These are phyloP conservation scores for Priceomyces fermenticarens DNA, from an alignment of 805 yeast genomes.

Conservation along the genomic window DNA sequence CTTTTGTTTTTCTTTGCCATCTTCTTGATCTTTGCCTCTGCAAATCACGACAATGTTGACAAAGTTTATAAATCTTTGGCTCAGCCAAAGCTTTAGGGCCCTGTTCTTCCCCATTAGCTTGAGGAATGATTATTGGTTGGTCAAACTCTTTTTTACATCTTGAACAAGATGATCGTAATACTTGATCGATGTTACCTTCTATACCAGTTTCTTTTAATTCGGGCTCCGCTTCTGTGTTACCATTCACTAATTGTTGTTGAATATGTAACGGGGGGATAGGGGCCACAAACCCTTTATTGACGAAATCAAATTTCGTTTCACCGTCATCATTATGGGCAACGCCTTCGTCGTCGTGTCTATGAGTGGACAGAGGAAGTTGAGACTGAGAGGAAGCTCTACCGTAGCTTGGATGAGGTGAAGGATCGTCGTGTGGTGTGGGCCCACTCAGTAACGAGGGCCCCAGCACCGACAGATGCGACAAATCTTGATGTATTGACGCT, in stretches of 20 bases:
- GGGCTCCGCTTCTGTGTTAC: constrained; percentile 1
- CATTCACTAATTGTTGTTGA: constrained; percentile 34
- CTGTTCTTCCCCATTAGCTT: constrained; percentile 12
- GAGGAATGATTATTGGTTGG: constrained; percentile 38
- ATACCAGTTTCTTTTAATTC: constrained; percentile 1
- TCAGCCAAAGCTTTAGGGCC: constrained; percentile 29
- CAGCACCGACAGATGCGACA: constrained; percentile 4
- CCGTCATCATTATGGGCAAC: not conserved
- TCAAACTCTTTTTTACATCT: constrained; percentile 60
- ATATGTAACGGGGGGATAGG: constrained; percentile 44
- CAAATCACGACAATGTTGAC: constrained; percentile 62
- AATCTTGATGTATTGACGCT: constrained; percentile 6
- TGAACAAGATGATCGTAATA: constrained; percentile 42
- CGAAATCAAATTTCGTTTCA: not conserved
- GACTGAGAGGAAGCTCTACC: constrained; percentile 1
- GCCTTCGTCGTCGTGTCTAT: constrained; percentile 5
- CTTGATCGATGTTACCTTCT: constrained; percentile 17
- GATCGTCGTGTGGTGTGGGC: constrained; percentile 1
- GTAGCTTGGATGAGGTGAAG: no score
- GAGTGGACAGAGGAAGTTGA: constrained; percentile 11
- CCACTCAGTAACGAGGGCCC: constrained; percentile 3
- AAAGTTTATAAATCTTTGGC: constrained; percentile 50
- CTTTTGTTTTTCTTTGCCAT: constrained; percentile 63
- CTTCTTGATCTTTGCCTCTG: constrained; percentile 61
- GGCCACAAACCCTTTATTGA: constrained; percentile 18